These are phyloP conservation scores for Ustilaginoidea virens DNA, from an alignment of 2,329 filamentous ascomycete genomes.

Conservation along the genomic window DNA sequence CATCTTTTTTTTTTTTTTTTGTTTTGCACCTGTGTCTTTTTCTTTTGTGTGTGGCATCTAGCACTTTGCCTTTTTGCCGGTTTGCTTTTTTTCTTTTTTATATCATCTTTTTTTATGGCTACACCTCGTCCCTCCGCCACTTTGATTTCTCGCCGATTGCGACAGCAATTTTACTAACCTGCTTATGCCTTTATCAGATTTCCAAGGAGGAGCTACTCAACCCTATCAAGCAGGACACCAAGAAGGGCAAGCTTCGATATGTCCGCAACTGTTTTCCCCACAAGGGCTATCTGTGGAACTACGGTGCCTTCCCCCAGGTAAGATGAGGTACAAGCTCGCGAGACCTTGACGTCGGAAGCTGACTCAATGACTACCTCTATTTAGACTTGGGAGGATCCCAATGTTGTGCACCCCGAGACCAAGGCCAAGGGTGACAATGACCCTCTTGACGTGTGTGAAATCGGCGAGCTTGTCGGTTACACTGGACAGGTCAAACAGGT, in stretches of 20 bases:
- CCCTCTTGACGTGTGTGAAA: constrained; percentile 98
- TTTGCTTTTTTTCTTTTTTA: constrained; percentile 1
- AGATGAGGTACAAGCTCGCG: constrained; percentile 13
- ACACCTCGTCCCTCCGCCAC: neutral
- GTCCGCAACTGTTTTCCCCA: constrained; percentile 99
- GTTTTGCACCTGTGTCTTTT: too few species aligned
- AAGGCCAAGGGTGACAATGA: constrained; percentile 99
- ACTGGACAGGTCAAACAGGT: constrained; percentile 97
- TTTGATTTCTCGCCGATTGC: too few species aligned
- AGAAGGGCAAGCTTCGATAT: constrained; percentile 99
- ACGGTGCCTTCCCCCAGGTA: constrained; percentile 97
- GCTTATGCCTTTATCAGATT: constrained; percentile 45
- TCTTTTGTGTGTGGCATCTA: too few species aligned
- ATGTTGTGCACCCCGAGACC: constrained; percentile 89
- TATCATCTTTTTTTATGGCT: neutral
- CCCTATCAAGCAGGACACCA: constrained; percentile 98
- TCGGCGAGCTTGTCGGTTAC: constrained; percentile 94
- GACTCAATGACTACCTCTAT: neutral
- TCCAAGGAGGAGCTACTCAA: constrained; percentile 97
- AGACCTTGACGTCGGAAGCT: too few species aligned
- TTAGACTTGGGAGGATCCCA: constrained; percentile 98
- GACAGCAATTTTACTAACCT: constrained; percentile 13
- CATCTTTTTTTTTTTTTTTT: neutral
- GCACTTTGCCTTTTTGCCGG: neutral
- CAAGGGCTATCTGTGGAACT: constrained; percentile 99